Evolutionary conservation across 257 asterid species (phyloP).

Genomic region (Penstemon eatonii): DNA sequence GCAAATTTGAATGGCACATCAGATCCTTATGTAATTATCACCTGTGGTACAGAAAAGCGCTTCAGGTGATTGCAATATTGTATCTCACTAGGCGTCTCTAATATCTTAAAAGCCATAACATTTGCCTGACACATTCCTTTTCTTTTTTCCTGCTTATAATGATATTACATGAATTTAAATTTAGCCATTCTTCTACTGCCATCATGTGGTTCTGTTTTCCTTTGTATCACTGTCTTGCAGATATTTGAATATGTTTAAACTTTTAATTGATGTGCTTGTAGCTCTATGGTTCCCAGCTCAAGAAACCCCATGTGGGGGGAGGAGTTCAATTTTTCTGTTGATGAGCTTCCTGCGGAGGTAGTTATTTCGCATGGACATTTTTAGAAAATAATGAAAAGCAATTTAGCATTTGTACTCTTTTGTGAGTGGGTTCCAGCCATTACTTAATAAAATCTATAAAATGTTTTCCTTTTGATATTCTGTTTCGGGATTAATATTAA

Average conservation of each 20-base stretch:
- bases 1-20: constrained; percentile 96
- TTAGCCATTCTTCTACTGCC: constrained; percentile 13
- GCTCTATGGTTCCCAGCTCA: constrained; percentile 98
- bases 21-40: constrained; percentile 91
- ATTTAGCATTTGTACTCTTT: constrained; percentile 20
- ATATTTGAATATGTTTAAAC: constrained; percentile 22
- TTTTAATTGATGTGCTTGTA: constrained; percentile 39
- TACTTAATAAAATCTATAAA: background rate
- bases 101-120: constrained; percentile 12
- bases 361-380: constrained; percentile 24
- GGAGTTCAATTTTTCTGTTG: constrained; percentile 92
- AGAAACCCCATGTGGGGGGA: constrained; percentile 99
- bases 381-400: background rate
- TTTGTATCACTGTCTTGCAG: constrained; percentile 15
- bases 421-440: constrained; percentile 6
- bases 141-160: background rate
- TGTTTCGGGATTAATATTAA: background rate
- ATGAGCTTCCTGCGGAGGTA: constrained; percentile 93
- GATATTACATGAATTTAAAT: constrained; percentile 2
- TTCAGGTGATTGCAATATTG: constrained; percentile 67
- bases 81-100: constrained; percentile 27
- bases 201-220: constrained; percentile 17
- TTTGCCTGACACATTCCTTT: background rate
- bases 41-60: constrained; percentile 85
- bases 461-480: background rate